Percentiles rank a stretch among this genome's conserved stretches.
Conservation (phyloP, 192 early-diverging fungal genomes). For the Coemansia sp. region DNA sequence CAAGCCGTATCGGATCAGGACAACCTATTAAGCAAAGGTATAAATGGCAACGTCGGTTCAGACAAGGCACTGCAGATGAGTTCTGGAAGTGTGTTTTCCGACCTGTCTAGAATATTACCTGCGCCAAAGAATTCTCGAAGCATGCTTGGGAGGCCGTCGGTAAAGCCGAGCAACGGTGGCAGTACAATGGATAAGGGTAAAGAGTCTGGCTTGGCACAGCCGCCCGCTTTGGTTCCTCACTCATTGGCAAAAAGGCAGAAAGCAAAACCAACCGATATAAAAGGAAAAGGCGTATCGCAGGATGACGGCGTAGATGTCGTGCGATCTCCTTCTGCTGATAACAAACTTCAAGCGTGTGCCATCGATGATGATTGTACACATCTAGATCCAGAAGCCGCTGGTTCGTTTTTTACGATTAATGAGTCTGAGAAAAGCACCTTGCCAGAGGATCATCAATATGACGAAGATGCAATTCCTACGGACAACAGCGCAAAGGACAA, state of each 20-base stretch:
- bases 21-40: neutral
- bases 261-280: neutral
- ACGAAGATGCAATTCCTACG: neutral
- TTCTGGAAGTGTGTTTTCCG: constrained; percentile 30
- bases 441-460: neutral
- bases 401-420: constrained; percentile 34
- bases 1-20: neutral
- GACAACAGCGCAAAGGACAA: neutral
- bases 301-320: neutral
- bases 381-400: neutral
- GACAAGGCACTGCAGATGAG: neutral
- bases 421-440: neutral
- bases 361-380: constrained; percentile 2
- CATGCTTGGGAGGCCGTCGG: neutral
- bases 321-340: neutral
- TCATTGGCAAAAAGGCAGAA: constrained; percentile 36
- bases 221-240: constrained; percentile 32
- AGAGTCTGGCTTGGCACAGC: neutral
- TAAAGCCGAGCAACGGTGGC: neutral
- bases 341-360: neutral
- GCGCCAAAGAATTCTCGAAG: constrained; percentile 39
- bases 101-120: constrained; percentile 43
- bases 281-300: neutral
- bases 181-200: neutral
- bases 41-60: neutral